These are phyloP conservation scores for Exophiala bonariae DNA, from an alignment of 2,329 filamentous ascomycete genomes.

Conservation along the genomic window DNA sequence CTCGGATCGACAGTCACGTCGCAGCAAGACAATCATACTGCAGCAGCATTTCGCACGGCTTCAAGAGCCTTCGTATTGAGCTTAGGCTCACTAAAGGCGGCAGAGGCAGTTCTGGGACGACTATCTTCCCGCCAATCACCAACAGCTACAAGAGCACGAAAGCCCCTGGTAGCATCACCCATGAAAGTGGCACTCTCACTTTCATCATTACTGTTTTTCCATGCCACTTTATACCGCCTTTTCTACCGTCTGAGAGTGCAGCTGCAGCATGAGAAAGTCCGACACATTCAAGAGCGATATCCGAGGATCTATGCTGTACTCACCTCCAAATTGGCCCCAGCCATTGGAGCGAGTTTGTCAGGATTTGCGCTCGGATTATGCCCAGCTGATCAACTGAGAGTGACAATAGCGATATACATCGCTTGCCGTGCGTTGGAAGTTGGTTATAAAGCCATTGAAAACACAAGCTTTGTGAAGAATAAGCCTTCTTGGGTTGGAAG, in stretches of 20 bases:
- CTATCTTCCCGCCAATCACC: constrained; percentile 10
- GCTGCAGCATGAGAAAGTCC: constrained; percentile 75
- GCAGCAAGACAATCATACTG: constrained; percentile 63
- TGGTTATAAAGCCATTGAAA: constrained; percentile 78
- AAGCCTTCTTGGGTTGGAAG: constrained; percentile 83
- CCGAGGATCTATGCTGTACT: constrained; percentile 72
- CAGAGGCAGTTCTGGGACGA: constrained; percentile 21
- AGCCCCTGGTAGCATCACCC: constrained; percentile 55
- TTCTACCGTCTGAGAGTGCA: constrained; percentile 76
- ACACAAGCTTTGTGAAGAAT: constrained; percentile 63
- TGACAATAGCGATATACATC: constrained; percentile 79
- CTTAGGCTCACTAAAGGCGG: constrained; percentile 61
- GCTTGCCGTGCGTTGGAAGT: constrained; percentile 83
- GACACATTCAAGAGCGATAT: constrained; percentile 79
- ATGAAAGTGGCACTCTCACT: constrained; percentile 79
- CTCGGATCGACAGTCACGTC: not conserved
- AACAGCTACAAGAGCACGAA: constrained; percentile 37
- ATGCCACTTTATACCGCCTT: constrained; percentile 88
- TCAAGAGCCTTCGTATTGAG: constrained; percentile 69
- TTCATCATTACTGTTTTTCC: constrained; percentile 81
- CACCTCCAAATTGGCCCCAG: constrained; percentile 81
- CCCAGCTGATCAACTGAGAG: constrained; percentile 68
- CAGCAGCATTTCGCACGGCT: constrained; percentile 68
- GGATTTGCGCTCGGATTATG: constrained; percentile 80
- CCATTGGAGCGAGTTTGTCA: constrained; percentile 84